Evolutionary conservation across 768 basidiomycete species (phyloP), one percentile per base, ranked within the genome.

Genomic region (Hortiboletus flavorubellus): DNA sequence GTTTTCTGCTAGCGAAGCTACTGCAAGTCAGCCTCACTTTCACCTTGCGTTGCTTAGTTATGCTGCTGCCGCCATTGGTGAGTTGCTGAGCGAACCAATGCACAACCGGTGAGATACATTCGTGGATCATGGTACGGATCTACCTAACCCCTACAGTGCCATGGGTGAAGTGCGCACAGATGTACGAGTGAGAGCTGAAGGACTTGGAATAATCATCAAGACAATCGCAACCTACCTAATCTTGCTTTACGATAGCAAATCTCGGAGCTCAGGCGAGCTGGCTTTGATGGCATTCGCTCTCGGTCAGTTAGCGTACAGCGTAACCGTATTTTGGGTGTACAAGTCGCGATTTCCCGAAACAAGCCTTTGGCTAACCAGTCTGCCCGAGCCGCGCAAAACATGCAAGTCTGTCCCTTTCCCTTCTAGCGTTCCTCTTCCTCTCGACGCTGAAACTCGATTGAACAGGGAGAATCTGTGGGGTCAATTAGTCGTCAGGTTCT

Each of bases 141-240:
- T 26, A 33, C 49, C 54, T 66, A 42, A 78, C 68, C 49, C 61
- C 33, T 49, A n/a, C 64, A 90, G 82, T 64, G 87, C 85, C 5
- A 86, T 89, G 77, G 72, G 78, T 46, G 80, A 88, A 56, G 76
- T 88, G 21, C 77, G 80, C 50, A 87, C 93, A 31, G 73, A 78
- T 26, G 73, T 89, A 9, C 80, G 97, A 33, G 88, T 98, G 0
- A 80, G 81, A 41, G 91, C 93, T 3, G 96, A 99, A 73, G 97
- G 93, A 3, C 71, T 81, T 2, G 94, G 87, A 18, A 86, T 97
- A 8, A 81, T 86, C 10, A 59, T 72, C 43, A 93, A 92, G 72
- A 86, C 92, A 1, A 49, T 89, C 9, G 73, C 78, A 10, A 93
- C 93, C 0, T 87, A 97, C 57, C 59, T 79, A 5, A 74, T 85